These are phyloP conservation scores for Puccinia hordei DNA, from an alignment of 1,284 basidiomycete species.

Conservation along the genomic window DNA sequence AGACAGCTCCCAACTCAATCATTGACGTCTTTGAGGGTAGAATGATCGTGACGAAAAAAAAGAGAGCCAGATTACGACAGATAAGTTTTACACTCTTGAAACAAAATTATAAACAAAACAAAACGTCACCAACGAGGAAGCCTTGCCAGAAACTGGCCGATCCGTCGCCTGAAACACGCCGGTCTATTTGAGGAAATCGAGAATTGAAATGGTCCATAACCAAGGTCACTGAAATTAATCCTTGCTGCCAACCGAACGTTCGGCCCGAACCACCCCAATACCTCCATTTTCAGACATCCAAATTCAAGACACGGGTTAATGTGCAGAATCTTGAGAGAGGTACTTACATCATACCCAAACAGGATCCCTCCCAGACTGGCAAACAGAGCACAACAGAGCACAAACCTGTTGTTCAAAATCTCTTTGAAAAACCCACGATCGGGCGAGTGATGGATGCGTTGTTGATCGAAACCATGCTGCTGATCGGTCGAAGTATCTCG, in stretches of 20 bases:
- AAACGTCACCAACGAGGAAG: conserved; percentile 51
- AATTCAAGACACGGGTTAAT: not conserved
- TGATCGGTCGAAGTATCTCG: not conserved
- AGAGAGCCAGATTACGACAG: not conserved
- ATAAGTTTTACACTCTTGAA: not conserved
- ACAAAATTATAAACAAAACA: conserved; percentile 47
- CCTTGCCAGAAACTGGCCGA: conserved; percentile 49
- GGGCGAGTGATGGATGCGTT: conserved; percentile 14
- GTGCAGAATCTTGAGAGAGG: not conserved
- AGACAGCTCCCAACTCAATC: conserved; percentile 57
- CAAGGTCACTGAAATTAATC: conserved; percentile 56
- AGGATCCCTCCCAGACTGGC: conserved; percentile 48
- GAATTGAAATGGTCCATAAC: conserved; percentile 57
- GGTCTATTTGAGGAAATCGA: conserved; percentile 57
- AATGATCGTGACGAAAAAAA: not conserved
- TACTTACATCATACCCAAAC: conserved; percentile 50
- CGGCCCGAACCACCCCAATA: conserved; percentile 19
- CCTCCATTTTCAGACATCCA: not conserved
- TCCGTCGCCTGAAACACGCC: not conserved
- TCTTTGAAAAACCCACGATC: conserved; percentile 1
- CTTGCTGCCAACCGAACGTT: conserved; percentile 55
- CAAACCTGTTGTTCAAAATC: conserved; percentile 32
- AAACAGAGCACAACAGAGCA: conserved; percentile 40
- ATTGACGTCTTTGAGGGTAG: conserved; percentile 56
- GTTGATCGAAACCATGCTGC: not conserved